Evolutionary conservation across 2,329 filamentous ascomycete genomes (phyloP), one percentile per base, ranked within the genome.

Genomic region (Fusarium newnesense): DNA sequence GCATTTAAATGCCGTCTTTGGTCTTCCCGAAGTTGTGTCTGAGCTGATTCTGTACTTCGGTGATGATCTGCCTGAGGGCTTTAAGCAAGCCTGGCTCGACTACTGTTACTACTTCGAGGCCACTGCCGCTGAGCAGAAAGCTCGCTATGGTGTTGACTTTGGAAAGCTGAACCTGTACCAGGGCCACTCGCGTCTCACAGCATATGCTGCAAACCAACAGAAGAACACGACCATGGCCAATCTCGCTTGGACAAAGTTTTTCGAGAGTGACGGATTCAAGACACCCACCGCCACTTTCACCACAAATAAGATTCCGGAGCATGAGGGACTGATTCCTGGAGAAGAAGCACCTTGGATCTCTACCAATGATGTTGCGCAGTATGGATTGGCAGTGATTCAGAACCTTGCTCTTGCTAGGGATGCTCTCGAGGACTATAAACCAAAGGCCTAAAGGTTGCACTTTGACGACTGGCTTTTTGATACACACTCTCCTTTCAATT

Each of bases 81-180:
- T 91, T 76, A 82, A 86, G 54, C 78, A 85, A 11, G 87, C 85
- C 0, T 91, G 88, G 85, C 79, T 90, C 4, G 89, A 90, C 56
- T 91, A 91, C 79, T 89, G 87, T 75, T 87, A 86, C 76, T 90
- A 89, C 79, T 91, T 88, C 73, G 82, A 83, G 13, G 88, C 87
- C 0, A 75, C 82, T 0, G 78, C 79, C 0, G 83, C 80, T 1
- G 87, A 90, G 79, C 89, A 91, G 77, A 78, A 75, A 4, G 83
- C 84, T 3, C 84, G 87, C 0, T 91, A 90, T 69, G 89, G 89
- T 11, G 76, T 77, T 3, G 79, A 79, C 52, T 90, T 88, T 64
- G 80, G 85, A n/a, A 83, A 69, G 7, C 67, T 86, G 9, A 87
- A 79, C 52, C 79, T 91, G 54, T 81, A 82, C 53, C 89, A 91